phyloP scores from a whole-genome alignment of 208 protist species.

The Balamuthia mandrillaris region DNA sequence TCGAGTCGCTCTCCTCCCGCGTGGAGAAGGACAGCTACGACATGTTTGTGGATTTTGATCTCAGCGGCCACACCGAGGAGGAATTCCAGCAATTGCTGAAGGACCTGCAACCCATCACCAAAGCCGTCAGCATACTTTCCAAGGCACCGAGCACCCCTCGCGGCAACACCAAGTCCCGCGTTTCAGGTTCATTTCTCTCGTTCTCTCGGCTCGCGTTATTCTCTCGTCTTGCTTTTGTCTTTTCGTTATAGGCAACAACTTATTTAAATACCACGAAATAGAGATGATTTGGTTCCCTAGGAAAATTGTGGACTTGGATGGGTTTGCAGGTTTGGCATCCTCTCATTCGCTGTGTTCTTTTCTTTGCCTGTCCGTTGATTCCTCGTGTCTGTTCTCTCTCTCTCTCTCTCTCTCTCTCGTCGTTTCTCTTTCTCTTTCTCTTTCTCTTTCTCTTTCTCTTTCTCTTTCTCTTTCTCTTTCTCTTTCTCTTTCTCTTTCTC shows the following conservation, averaged over 20 bases:
- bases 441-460: no score
- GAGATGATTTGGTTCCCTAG: slow-evolving; percentile 66
- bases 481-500: no score
- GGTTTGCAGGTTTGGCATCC: slow-evolving; percentile 57
- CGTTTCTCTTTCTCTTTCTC: no score
- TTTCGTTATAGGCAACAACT: neutral
- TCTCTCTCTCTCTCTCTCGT: no score
- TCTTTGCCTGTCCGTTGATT: no score
- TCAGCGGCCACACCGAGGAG: neutral
- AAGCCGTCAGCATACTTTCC: slow-evolving; percentile 7
- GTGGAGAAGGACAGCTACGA: no score
- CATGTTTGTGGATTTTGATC: slow-evolving; percentile 30
- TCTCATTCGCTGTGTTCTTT: no score
- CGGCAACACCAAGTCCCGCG: neutral
- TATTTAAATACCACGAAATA: neutral
- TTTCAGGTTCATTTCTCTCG: neutral
- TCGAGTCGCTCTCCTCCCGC: no score
- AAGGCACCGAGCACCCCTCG: neutral
- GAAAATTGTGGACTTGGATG: slow-evolving; percentile 77
- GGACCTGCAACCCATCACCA: neutral
- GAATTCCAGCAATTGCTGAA: neutral
- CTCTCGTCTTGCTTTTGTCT: neutral
- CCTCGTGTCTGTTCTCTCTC: no score
- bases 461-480: no score
- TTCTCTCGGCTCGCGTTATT: neutral